Evolutionary conservation across 441 rosid genomes (phyloP).

Genomic region (Daphne laureola): DNA sequence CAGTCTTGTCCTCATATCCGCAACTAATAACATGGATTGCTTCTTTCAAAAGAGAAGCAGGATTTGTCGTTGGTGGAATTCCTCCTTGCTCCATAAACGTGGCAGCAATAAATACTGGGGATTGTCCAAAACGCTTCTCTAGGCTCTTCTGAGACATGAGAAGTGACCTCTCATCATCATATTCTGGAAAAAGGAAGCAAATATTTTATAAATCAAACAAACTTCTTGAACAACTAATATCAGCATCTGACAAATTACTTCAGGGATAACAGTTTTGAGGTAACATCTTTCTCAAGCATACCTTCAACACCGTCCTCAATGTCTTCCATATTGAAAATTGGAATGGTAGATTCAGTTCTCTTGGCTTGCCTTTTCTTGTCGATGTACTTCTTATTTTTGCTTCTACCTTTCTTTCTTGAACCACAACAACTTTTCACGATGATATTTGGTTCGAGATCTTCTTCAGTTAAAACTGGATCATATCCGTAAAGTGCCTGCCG

Average conservation of each 20-base stretch:
- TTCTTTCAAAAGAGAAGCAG: conserved; percentile 88
- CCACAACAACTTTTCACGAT: conserved; percentile 95
- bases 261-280: not conserved
- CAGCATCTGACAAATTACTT: not conserved
- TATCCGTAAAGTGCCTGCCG: conserved; percentile 96
- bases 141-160: conserved; percentile 93
- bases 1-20: conserved; percentile 96
- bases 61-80: conserved; percentile 87
- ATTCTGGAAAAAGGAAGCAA: conserved; percentile 45
- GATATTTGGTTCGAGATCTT: conserved; percentile 86
- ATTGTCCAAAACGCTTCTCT: conserved; percentile 97
- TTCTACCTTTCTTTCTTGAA: conserved; percentile 77
- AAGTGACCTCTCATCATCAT: conserved; percentile 92
- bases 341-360: conserved; percentile 91
- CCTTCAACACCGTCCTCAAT: conserved; percentile 98
- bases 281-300: conserved; percentile 18
- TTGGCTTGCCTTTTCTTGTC: conserved; percentile 67
- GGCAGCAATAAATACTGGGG: conserved; percentile 92
- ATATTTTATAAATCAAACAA: conserved; percentile 6
- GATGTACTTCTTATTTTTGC: conserved; percentile 52
- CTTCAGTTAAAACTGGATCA: conserved; percentile 93
- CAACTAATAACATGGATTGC: conserved; percentile 98
- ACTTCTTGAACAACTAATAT: not conserved
- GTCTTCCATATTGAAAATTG: conserved; percentile 98
- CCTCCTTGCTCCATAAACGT: conserved; percentile 98